Evolutionary conservation across 257 asterid genomes (phyloP).

Genomic region (Solanum peruvianum): DNA sequence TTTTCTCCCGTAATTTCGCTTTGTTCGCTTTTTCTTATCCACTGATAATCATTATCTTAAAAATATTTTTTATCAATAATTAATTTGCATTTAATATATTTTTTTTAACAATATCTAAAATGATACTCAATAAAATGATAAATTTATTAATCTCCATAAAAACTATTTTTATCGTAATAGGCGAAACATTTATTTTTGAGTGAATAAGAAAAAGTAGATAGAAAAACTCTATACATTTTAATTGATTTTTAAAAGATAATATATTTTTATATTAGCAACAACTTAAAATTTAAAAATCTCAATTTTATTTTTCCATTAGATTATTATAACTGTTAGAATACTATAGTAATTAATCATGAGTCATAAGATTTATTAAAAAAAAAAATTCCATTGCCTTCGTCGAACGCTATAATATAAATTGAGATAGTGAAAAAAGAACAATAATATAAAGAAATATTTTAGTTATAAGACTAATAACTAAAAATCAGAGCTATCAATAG

Average conservation of each 20-base stretch:
- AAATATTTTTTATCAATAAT: too few relatives aligned
- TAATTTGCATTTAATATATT: too few relatives aligned
- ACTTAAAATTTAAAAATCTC: neutral
- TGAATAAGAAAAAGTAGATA: neutral
- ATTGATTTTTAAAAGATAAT: neutral
- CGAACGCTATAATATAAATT: too few relatives aligned
- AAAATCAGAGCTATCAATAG: neutral
- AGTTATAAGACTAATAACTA: neutral
- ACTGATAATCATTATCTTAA: neutral
- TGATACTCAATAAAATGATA: too few relatives aligned
- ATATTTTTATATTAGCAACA: neutral
- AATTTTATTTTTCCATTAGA: neutral
- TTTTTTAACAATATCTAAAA: rapidly evolving
- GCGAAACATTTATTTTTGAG: too few relatives aligned
- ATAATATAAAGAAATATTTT: neutral
- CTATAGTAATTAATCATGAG: neutral
- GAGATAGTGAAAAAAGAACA: too few relatives aligned
- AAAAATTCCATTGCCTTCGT: neutral
- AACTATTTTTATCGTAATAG: neutral
- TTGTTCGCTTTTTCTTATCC: rapidly evolving
- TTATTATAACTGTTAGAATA: neutral
- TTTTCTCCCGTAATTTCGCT: too few relatives aligned
- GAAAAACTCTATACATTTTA: neutral
- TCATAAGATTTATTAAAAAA: rapidly evolving
- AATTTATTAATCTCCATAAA: too few relatives aligned